Base-by-base conservation (phyloP, 2,329 filamentous ascomycete species). In the Cercospora beticola region DNA sequence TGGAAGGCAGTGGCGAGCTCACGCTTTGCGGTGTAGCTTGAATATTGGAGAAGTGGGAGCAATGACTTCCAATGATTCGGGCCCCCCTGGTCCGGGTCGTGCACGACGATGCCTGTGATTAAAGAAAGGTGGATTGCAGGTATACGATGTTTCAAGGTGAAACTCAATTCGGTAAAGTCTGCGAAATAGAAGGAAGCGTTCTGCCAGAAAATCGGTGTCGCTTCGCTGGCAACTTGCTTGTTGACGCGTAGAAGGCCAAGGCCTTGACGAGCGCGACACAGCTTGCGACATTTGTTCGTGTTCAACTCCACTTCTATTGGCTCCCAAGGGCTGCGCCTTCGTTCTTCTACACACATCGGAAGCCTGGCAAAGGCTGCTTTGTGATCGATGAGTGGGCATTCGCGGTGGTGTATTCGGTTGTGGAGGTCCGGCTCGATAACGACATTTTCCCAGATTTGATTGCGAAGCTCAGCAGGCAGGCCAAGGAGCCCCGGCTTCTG, bases 1-100 rank as follows among this genome's bases (percentile, higher is more conserved):
- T 40, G 36, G 0, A 40, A 8, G 3, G 16, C 36, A n/a, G 0
- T 0, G 1, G 16, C 16, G 36, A 40, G 36, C 16, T n/a, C 36
- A 4, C 36, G 6, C 36, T 40, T n/a, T 40, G 36, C 36, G 0
- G 0, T 4, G 6, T 8, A 8, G 36, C 7, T 5, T 40, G 36
- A 3, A 40, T 40, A n/a, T 0, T n/a, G 3, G 0, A 3, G 16
- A 0, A 1, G 3, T 40, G 5, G 36, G 1, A 7, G 4, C 16
- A 5, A 40, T 40, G 36, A 7, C 36, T 14, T 40, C 36, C 14
- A n/a, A 2, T n/a, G 36, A 0, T 40, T 40, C 36, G 36, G 31
- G 10, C 31, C 31, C 31, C 31, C 9, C 31, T 33, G 31, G 10
- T 33, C 31, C 31, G 31, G 5, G 36, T 40, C 14, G 36, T 40